phyloP scores from a whole-genome alignment of 306 rosid species.

The Heteromeles arbutifolia region DNA sequence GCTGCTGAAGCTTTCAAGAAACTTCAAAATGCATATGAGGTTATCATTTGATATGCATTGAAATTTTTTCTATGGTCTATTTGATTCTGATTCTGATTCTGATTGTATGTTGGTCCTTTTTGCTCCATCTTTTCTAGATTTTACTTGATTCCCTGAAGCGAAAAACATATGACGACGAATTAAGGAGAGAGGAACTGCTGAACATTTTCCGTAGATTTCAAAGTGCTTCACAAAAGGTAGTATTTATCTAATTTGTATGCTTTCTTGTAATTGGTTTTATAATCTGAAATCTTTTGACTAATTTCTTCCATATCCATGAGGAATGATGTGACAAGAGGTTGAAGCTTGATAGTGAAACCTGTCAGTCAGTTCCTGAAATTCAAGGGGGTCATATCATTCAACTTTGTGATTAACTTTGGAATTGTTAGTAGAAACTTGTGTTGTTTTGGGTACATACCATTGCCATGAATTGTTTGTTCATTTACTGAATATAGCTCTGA shows the following conservation, averaged over 20 bases:
- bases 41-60: slow-evolving; percentile 17
- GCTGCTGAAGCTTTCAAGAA: slow-evolving; percentile 98
- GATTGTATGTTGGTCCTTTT: slow-evolving; percentile 11
- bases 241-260: slow-evolving; percentile 3
- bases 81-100: slow-evolving; percentile 8
- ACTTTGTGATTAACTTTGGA: not conserved
- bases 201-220: slow-evolving; percentile 67
- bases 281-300: not conserved
- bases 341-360: not conserved
- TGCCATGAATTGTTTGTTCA: slow-evolving; percentile 3
- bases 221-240: slow-evolving; percentile 59
- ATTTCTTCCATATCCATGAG: not conserved
- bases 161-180: slow-evolving; percentile 86
- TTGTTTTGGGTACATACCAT: not conserved
- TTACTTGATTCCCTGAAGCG: slow-evolving; percentile 82
- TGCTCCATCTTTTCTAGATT: slow-evolving; percentile 41
- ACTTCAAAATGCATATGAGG: slow-evolving; percentile 99
- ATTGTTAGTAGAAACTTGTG: not conserved
- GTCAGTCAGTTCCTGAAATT: not conserved
- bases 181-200: slow-evolving; percentile 87
- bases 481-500: not conserved
- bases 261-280: not conserved
- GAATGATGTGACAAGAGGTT: not conserved
- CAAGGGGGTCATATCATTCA: not conserved
- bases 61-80: not conserved